Evolutionary conservation across 1,284 basidiomycete genomes (phyloP).

Genomic region (Cutaneotrichosporon cavernicola): DNA sequence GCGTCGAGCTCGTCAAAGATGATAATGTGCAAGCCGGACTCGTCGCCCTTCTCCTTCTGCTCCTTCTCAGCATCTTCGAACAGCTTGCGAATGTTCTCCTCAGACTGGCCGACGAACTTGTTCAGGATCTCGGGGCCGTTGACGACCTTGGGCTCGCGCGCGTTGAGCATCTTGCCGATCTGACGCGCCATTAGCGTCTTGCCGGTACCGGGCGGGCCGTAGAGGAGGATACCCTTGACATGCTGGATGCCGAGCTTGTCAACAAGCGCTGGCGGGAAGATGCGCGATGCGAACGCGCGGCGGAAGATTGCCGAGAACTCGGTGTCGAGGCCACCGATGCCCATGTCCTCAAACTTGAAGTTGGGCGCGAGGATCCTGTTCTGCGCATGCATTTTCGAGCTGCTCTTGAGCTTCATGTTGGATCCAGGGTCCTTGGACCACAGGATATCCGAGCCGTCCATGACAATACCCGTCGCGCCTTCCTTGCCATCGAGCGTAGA

Average conservation of each 20-base stretch:
- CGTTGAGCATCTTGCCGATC: conserved; percentile 99
- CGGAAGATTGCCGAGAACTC: conserved; percentile 98
- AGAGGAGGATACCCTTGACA: conserved; percentile 95
- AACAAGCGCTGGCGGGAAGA: conserved; percentile 93
- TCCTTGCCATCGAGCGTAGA: conserved; percentile 58
- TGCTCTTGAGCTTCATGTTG: conserved; percentile 86
- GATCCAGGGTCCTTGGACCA: conserved; percentile 81
- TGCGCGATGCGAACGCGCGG: conserved; percentile 95
- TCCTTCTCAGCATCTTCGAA: conserved; percentile 98
- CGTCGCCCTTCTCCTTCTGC: conserved; percentile 99
- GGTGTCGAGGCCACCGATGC: conserved; percentile 93
- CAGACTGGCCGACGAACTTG: conserved; percentile 97
- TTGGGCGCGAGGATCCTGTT: conserved; percentile 97
- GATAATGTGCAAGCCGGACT: conserved; percentile 97
- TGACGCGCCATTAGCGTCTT: conserved; percentile 98
- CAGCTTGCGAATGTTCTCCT: conserved; percentile 97
- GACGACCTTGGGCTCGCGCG: conserved; percentile 95
- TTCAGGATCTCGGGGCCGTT: conserved; percentile 94
- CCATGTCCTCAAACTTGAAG: conserved; percentile 99
- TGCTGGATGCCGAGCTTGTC: conserved; percentile 99
- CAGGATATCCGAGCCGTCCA: conserved; percentile 86
- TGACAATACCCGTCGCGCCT: conserved; percentile 70
- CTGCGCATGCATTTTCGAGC: conserved; percentile 81
- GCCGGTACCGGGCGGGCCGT: conserved; percentile 96
- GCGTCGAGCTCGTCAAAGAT: conserved; percentile 98